Conservation (phyloP, 2,329 filamentous ascomycete genomes). For the Penicillium verrucosum region DNA sequence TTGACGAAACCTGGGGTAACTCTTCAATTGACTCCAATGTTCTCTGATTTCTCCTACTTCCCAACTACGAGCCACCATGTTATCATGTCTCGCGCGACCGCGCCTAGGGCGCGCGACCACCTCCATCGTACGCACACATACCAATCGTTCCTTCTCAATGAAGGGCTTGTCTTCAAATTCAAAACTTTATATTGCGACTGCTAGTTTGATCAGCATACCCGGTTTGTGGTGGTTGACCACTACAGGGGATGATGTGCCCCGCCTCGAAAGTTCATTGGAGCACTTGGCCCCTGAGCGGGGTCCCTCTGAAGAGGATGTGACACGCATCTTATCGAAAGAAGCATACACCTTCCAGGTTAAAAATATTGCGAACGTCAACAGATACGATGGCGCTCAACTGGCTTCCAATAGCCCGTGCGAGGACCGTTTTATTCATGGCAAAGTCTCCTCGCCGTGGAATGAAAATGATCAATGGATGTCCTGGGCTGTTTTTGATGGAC, state of each 20-base stretch:
- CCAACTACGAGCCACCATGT: not conserved
- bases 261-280: slow-evolving; percentile 12
- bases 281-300: slow-evolving; percentile 9
- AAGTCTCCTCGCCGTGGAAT: slow-evolving; percentile 23
- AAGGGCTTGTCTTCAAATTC: slow-evolving; percentile 8
- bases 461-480: slow-evolving; percentile 28
- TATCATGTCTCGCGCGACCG: not conserved
- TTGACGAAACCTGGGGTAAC: not conserved
- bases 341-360: slow-evolving; percentile 23
- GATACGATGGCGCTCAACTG: slow-evolving; percentile 29
- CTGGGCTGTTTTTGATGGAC: slow-evolving; percentile 45
- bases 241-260: slow-evolving; percentile 16
- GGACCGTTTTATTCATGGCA: slow-evolving; percentile 27
- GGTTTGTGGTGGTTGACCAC: slow-evolving; percentile 20
- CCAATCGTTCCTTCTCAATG: slow-evolving; percentile 11
- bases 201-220: slow-evolving; percentile 14
- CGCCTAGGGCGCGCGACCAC: slow-evolving; percentile 5
- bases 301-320: slow-evolving; percentile 22
- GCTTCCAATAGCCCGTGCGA: slow-evolving; percentile 40
- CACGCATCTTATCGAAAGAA: slow-evolving; percentile 20
- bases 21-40: not conserved
- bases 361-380: slow-evolving; percentile 17
- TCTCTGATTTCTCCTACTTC: not conserved
- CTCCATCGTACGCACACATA: slow-evolving; percentile 2
- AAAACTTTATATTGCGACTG: slow-evolving; percentile 11